Percentiles rank a stretch among this genome's conserved stretches.
These are phyloP conservation scores for Mucuna pruriens DNA, from an alignment of 306 rosid genomes.

Conservation along the genomic window DNA sequence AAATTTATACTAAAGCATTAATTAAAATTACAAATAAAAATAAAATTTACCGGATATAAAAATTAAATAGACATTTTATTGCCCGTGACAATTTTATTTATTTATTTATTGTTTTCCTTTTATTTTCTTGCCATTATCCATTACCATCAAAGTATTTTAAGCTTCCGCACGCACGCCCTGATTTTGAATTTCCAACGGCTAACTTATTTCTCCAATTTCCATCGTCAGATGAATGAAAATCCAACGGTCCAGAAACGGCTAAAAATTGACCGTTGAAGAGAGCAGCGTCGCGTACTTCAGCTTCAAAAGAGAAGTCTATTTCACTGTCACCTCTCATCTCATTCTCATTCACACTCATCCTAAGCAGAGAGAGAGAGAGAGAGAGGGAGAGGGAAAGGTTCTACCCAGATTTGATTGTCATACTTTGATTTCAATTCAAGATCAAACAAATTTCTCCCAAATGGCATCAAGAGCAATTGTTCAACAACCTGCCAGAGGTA, in stretches of 20 bases:
- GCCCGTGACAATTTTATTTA: background rate
- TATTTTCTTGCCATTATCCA: background rate
- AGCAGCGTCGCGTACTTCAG: no score
- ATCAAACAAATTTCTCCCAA: background rate
- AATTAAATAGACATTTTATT: background rate
- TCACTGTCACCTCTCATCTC: slow-evolving; percentile 23
- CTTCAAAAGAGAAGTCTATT: slow-evolving; percentile 54
- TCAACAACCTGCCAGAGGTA: slow-evolving; percentile 73
- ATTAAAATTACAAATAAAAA: background rate
- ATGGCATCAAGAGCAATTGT: slow-evolving; percentile 78
- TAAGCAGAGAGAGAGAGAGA: no score
- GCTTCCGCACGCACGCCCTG: background rate
- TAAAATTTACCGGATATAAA: background rate
- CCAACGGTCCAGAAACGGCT: slow-evolving; percentile 49
- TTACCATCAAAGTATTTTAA: background rate
- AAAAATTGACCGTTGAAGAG: slow-evolving; percentile 69
- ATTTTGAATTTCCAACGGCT: slow-evolving; percentile 68
- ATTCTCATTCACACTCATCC: background rate
- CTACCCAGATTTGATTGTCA: background rate
- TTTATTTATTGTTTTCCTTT: background rate
- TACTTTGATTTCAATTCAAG: slow-evolving; percentile 1
- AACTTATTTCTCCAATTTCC: slow-evolving; percentile 40
- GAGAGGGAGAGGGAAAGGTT: background rate
- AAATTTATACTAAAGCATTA: no score
- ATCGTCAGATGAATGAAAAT: slow-evolving; percentile 44